A percentile compares a stretch with the other conserved stretches of the same genome.
Conservation (phyloP, 495 filamentous ascomycete genomes). For the Penicillium cinerascens region DNA sequence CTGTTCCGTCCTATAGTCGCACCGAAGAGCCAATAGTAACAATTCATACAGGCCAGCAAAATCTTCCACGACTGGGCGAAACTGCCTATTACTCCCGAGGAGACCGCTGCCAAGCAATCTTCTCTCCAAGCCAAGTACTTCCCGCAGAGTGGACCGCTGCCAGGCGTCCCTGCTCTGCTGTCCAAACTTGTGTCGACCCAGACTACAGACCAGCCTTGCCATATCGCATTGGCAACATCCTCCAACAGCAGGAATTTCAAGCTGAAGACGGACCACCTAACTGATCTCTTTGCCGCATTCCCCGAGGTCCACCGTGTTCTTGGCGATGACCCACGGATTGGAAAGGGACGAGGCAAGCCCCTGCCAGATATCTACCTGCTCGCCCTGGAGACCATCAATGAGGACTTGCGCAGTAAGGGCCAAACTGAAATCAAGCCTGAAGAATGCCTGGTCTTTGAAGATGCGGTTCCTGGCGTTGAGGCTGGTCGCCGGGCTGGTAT, state of each 20-base stretch:
- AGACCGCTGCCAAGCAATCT: constrained; percentile 56
- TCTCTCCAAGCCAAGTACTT: constrained; percentile 69
- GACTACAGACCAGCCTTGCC: constrained; percentile 49
- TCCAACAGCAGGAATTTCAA: constrained; percentile 66
- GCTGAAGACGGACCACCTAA: constrained; percentile 75
- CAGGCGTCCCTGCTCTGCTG: constrained; percentile 72
- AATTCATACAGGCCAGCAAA: constrained; percentile 27
- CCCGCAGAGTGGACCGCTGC: constrained; percentile 67
- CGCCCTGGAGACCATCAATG: constrained; percentile 82
- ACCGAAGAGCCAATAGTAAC: background rate
- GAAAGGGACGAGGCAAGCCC: constrained; percentile 80
- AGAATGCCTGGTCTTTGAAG: constrained; percentile 96
- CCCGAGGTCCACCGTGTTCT: constrained; percentile 63
- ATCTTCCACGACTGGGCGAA: constrained; percentile 83
- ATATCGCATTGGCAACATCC: constrained; percentile 86
- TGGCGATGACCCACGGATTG: constrained; percentile 83
- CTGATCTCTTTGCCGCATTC: constrained; percentile 72
- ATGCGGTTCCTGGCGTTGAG: constrained; percentile 89
- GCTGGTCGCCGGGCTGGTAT: constrained; percentile 88
- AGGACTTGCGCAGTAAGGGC: constrained; percentile 52
- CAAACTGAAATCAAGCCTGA: constrained; percentile 69
- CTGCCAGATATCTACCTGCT: constrained; percentile 92
- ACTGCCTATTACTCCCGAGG: constrained; percentile 66
- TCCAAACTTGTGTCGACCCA: constrained; percentile 42
- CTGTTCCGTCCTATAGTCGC: background rate